phyloP scores from a whole-genome alignment of 2,329 filamentous ascomycete species.

The Nigrospora oryzae region DNA sequence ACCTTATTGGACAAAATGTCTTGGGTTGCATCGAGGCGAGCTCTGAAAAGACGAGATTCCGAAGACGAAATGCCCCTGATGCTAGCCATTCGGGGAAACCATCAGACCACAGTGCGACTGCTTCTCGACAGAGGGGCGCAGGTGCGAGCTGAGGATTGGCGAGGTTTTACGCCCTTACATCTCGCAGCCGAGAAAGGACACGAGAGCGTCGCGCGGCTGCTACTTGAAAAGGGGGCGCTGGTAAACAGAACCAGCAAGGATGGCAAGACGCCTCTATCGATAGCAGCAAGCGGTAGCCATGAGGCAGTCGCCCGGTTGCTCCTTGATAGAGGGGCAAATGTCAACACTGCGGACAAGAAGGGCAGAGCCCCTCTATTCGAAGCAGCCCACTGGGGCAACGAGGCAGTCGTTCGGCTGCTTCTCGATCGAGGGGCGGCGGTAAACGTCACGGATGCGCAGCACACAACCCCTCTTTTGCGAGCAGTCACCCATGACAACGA shows the following conservation, averaged over 20 bases:
- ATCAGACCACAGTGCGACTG: not conserved
- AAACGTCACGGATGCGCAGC: no score
- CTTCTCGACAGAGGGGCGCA: not conserved
- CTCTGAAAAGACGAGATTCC: not conserved
- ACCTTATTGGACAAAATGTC: conserved; percentile 1
- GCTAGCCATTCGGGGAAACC: not conserved
- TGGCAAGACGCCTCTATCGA: not conserved
- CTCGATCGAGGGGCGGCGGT: not conserved
- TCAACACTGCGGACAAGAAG: not conserved
- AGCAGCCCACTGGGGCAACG: no score
- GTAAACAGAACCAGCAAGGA: not conserved
- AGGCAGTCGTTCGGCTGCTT: not conserved
- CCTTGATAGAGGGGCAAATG: not conserved
- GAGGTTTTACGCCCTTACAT: not conserved
- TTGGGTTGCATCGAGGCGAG: not conserved
- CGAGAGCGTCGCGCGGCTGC: not conserved
- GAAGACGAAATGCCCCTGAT: not conserved
- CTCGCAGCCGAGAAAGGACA: not conserved
- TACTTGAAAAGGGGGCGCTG: not conserved
- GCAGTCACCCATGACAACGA: not conserved
- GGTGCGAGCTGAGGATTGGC: not conserved
- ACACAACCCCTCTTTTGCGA: not conserved
- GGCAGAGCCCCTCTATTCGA: not conserved
- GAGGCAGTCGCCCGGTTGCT: not conserved
- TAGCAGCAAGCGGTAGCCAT: not conserved